Evolutionary conservation across 2,329 filamentous ascomycete species (phyloP).

Genomic region (Apiospora pterosperma): DNA sequence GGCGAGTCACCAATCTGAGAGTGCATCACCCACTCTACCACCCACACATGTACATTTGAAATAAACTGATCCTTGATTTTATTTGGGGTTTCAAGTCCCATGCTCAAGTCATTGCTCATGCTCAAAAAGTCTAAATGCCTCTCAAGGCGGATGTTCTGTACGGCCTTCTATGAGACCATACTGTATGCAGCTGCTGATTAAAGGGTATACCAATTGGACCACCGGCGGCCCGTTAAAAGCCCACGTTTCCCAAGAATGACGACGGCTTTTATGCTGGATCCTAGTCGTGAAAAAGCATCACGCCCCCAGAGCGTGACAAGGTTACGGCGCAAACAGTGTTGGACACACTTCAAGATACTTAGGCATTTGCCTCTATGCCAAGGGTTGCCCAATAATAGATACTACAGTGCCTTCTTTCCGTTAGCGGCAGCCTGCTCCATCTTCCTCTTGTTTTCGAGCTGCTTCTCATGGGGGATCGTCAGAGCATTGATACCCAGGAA

Average conservation of each 20-base stretch:
- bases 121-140: background rate
- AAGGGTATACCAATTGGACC: background rate
- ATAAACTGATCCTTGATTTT: background rate
- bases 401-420: slow-evolving; percentile 23
- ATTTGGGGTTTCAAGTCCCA: background rate
- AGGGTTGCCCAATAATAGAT: background rate
- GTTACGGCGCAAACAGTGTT: background rate
- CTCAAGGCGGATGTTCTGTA: background rate
- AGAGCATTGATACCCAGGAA: slow-evolving; percentile 93
- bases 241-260: background rate
- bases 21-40: too few species aligned
- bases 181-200: background rate
- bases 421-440: slow-evolving; percentile 19
- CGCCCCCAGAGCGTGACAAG: background rate
- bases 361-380: background rate
- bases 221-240: background rate
- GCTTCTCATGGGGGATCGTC: slow-evolving; percentile 70
- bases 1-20: too few species aligned
- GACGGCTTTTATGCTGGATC: background rate
- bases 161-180: background rate
- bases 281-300: background rate
- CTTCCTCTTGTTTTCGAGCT: slow-evolving; percentile 49
- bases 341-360: too few species aligned
- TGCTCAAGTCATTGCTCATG: background rate
- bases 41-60: background rate